A percentile compares a stretch with the other conserved stretches of the same genome.
Evolutionary conservation across 1,139 yeast species (phyloP).

Genomic region (Kazachstania sp.): DNA sequence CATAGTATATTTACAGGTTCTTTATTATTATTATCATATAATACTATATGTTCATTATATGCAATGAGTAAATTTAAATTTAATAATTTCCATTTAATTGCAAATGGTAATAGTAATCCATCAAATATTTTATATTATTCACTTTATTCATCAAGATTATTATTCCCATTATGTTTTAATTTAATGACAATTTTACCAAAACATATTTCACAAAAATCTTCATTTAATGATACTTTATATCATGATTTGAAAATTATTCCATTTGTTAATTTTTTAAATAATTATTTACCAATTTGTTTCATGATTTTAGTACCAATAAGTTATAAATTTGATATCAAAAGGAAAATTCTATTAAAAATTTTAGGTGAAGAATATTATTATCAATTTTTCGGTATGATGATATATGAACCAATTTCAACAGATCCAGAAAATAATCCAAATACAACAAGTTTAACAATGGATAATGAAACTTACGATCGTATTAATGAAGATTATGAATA

Average conservation of each 20-base stretch:
- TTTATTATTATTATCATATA: slow-evolving; percentile 22
- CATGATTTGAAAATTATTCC: slow-evolving; percentile 24
- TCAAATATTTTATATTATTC: slow-evolving; percentile 28
- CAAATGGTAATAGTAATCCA: slow-evolving; percentile 30
- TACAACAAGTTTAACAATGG: not conserved
- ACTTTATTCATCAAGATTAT: slow-evolving; percentile 27
- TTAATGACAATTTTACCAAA: slow-evolving; percentile 25
- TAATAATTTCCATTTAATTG: slow-evolving; percentile 27
- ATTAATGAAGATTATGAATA: slow-evolving; percentile 28
- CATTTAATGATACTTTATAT: slow-evolving; percentile 23
- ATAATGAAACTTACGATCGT: slow-evolving; percentile 10
- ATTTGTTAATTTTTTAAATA: slow-evolving; percentile 23
- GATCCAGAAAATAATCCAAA: slow-evolving; percentile 6
- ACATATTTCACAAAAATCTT: slow-evolving; percentile 8
- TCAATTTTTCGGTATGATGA: slow-evolving; percentile 29
- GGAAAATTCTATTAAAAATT: slow-evolving; percentile 21
- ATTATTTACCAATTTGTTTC: slow-evolving; percentile 24
- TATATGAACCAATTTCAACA: slow-evolving; percentile 19
- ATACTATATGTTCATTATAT: slow-evolving; percentile 25
- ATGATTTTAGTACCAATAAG: slow-evolving; percentile 21
- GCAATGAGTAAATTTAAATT: slow-evolving; percentile 30
- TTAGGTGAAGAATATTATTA: slow-evolving; percentile 30
- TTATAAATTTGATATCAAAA: slow-evolving; percentile 25
- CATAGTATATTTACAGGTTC: slow-evolving; percentile 20
- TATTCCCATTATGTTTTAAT: slow-evolving; percentile 30